Conservation (phyloP, 2,329 filamentous ascomycete species). For the Eurotiales sp. region DNA sequence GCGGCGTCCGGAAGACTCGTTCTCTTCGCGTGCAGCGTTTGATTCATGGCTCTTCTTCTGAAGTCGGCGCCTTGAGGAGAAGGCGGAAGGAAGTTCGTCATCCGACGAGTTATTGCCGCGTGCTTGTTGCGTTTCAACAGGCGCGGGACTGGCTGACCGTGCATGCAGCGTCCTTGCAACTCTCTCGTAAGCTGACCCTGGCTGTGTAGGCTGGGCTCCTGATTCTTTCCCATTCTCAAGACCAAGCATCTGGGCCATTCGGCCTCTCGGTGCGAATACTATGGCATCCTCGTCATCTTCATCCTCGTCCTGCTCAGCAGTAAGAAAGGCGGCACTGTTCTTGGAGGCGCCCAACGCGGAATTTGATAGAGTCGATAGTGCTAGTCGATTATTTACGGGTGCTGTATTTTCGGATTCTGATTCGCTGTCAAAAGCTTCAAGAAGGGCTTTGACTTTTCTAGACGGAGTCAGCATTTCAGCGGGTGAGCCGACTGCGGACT, state of each 20-base stretch:
- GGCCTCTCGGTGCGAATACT: slow-evolving; percentile 56
- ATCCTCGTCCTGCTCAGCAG: slow-evolving; percentile 4
- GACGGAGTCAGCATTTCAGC: slow-evolving; percentile 9
- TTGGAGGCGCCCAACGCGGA: background rate
- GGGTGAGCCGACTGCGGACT: slow-evolving; percentile 3
- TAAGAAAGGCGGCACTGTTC: background rate
- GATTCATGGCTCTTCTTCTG: slow-evolving; percentile 22
- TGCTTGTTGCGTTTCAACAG: slow-evolving; percentile 21
- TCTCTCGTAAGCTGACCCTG: slow-evolving; percentile 38
- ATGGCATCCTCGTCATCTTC: slow-evolving; percentile 41
- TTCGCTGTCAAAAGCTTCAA: slow-evolving; percentile 11
- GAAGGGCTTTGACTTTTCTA: slow-evolving; percentile 13
- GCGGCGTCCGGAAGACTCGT: slow-evolving; percentile 23
- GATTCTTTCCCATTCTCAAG: slow-evolving; percentile 21
- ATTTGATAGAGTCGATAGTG: background rate
- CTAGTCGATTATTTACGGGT: background rate
- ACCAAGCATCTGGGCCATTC: slow-evolving; percentile 61
- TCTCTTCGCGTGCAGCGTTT: slow-evolving; percentile 24
- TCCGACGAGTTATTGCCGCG: slow-evolving; percentile 37
- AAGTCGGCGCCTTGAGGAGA: slow-evolving; percentile 23
- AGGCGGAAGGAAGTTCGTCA: slow-evolving; percentile 29
- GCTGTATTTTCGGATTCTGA: slow-evolving; percentile 8
- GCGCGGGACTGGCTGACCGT: slow-evolving; percentile 4
- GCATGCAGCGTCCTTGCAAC: slow-evolving; percentile 23
- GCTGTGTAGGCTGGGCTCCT: slow-evolving; percentile 17